A percentile compares a stretch with the other conserved stretches of the same genome.
Evolutionary conservation across 306 rosid species (phyloP).

Genomic region (Quercus ilex): DNA sequence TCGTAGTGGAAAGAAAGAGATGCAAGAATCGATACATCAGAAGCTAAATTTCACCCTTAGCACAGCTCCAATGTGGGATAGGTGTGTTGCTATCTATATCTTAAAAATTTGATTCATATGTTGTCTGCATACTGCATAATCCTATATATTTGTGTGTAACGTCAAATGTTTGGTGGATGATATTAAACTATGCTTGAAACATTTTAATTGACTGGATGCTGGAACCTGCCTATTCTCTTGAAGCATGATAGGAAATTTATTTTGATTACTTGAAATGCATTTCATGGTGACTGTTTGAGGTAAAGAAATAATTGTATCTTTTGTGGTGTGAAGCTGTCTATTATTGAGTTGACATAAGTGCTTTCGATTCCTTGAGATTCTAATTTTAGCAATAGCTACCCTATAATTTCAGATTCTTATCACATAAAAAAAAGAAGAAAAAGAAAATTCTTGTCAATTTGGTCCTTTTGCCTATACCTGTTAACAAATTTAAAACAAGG

Average conservation of each 20-base stretch:
- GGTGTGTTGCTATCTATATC: conserved; percentile 47
- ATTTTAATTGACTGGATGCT: background rate
- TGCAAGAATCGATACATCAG: conserved; percentile 54
- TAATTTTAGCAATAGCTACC: too few species aligned
- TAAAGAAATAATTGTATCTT: background rate
- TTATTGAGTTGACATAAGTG: too few species aligned
- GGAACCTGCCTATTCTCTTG: background rate
- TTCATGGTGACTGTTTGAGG: background rate
- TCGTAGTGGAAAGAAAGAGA: conserved; percentile 62
- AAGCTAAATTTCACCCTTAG: conserved; percentile 63
- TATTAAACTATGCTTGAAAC: background rate
- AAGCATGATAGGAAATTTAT: background rate
- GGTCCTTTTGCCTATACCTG: too few species aligned
- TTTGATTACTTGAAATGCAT: background rate
- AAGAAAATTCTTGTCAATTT: too few species aligned
- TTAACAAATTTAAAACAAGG: too few species aligned
- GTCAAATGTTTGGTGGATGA: background rate
- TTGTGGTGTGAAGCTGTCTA: too few species aligned
- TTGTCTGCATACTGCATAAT: background rate
- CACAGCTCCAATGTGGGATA: conserved; percentile 97
- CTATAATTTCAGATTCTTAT: too few species aligned
- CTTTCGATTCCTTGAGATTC: too few species aligned
- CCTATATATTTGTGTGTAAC: background rate
- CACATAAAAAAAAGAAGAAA: too few species aligned
- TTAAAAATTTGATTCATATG: background rate